These are phyloP conservation scores for Hydrangea macrophylla DNA, from an alignment of 148 eudicot species.

Conservation along the genomic window DNA sequence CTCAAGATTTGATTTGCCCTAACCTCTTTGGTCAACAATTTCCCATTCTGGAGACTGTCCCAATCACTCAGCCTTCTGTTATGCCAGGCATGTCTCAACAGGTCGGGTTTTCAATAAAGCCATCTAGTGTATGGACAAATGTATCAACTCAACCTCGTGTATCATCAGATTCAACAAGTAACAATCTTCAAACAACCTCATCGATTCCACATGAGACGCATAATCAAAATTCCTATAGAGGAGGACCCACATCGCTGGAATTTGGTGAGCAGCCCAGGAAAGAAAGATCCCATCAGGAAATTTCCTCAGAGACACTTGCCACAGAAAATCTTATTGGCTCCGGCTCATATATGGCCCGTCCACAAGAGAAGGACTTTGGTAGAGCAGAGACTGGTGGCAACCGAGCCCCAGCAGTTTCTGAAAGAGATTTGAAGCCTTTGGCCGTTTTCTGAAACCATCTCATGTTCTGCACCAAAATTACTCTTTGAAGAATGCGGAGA, in stretches of 20 bases:
- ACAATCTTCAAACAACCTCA: conserved; percentile 16
- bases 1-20: conserved; percentile 17
- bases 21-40: conserved; percentile 21
- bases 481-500: conserved; percentile 18
- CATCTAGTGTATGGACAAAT: conserved; percentile 20
- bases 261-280: conserved; percentile 11
- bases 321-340: conserved; percentile 11
- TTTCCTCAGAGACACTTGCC: conserved; percentile 4
- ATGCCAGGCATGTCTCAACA: conserved; percentile 16
- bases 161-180: conserved; percentile 26
- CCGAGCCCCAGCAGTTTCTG: conserved; percentile 13
- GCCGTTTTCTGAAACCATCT: conserved; percentile 33
- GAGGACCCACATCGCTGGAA: conserved; percentile 13
- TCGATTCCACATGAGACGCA: conserved; percentile 20
- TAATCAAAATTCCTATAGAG: conserved; percentile 11
- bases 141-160: conserved; percentile 16
- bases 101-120: conserved; percentile 20
- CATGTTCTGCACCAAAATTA: conserved; percentile 10
- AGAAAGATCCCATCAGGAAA: conserved; percentile 5
- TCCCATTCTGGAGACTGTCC: conserved; percentile 19
- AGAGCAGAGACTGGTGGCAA: conserved; percentile 13
- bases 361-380: conserved; percentile 4
- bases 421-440: conserved; percentile 37
- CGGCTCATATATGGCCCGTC: conserved; percentile 5
- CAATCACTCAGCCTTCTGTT: conserved; percentile 18